These are phyloP conservation scores for Chionographis japonica DNA, from an alignment of 106 monocot species.

Conservation along the genomic window DNA sequence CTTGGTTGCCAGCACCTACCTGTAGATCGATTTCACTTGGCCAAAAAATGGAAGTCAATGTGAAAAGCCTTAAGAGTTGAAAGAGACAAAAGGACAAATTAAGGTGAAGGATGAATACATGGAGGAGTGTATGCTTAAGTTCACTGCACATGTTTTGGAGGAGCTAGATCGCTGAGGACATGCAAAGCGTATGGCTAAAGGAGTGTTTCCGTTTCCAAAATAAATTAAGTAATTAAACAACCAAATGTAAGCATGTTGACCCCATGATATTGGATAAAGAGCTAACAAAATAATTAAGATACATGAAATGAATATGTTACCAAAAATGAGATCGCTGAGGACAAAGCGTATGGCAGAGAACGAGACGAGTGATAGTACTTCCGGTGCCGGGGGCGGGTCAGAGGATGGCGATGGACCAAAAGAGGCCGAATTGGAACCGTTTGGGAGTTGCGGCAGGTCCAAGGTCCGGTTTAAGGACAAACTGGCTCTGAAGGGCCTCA, in stretches of 20 bases:
- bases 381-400: no score
- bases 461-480: no score
- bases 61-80: not conserved
- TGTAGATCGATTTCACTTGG: conserved; percentile 19
- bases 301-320: not conserved
- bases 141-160: conserved; percentile 87
- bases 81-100: not conserved
- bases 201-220: conserved; percentile 3
- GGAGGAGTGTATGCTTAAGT: conserved; percentile 89
- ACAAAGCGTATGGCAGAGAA: conserved; percentile 93
- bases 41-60: not conserved
- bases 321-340: conserved; percentile 68
- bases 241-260: not conserved
- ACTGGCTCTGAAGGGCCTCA: no score
- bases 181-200: conserved; percentile 93
- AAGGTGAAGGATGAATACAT: conserved; percentile 47
- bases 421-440: no score
- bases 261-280: not conserved
- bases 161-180: conserved; percentile 94
- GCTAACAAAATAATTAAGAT: not conserved
- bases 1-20: conserved; percentile 95
- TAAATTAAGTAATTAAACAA: conserved; percentile 7
- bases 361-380: no score
- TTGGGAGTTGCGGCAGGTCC: no score
- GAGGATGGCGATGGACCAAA: no score